Base-by-base conservation (phyloP, 208 protist genomes). In the Angomonas deanei region DNA sequence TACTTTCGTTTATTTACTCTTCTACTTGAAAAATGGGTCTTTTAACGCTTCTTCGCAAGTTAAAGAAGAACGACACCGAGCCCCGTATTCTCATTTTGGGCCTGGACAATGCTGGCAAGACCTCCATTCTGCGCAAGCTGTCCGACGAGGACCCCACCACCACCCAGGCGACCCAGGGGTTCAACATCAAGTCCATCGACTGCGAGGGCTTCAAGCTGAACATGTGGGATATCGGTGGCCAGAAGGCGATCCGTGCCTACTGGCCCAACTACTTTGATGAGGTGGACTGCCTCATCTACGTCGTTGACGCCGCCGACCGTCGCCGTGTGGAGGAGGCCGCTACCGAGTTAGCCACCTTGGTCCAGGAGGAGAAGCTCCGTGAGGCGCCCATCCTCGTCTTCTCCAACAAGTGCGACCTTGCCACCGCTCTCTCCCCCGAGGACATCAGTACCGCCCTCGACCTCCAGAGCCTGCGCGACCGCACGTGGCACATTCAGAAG, bases 81-180 rank as follows among this genome's bases (percentile, higher is more conserved):
- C 84, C 96, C 32, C 88, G 96, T 6, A 89, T 99, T 55, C 75
- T 99, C 3, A 94, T 99, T 75, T 72, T 99, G 23, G 98, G 97
- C 0, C 86, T 99, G 17, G 98, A 99, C 74, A 99, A 99, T 69
- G 99, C 99, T 15, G 97, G 97, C 3, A 99, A 99, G 76, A 99
- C 97, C 0, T 99, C 97, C 5, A 97, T 98, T 62, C 75, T 99
- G 19, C 95, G 97, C 53, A 92, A 96, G 68, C 83, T 99, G 8
- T 89, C 88, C 34, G 88, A 97, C 47, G 97, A 99, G 65, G 97
- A 99, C 61, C 93, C 97, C 11, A 92, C 83, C 0, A 88, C 93
- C 8, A 98, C 97, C 24, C 96, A 95, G 62, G 97, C 98, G 2
- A 99, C 98, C 11, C 95, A 98, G 60, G 98, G 98, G 0, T 99